Percentiles rank a stretch among this genome's conserved stretches.
Conservation (phyloP, 768 basidiomycete genomes). For the Lentinula detonsa region DNA sequence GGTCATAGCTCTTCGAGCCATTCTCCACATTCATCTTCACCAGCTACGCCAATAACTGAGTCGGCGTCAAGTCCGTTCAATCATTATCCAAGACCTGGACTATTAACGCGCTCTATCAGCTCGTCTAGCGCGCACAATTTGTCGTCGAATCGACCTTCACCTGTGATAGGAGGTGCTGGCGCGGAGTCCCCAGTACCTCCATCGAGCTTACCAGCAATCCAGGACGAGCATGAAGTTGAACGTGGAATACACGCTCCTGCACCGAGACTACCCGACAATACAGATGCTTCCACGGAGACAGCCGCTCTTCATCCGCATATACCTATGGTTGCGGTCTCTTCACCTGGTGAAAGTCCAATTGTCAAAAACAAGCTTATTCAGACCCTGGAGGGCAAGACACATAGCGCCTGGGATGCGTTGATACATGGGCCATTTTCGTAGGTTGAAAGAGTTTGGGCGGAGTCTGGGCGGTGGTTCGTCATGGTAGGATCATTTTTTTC, state of each 20-base stretch:
- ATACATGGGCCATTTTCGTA: slow-evolving; percentile 5
- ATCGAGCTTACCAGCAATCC: not conserved
- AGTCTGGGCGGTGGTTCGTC: too few species aligned
- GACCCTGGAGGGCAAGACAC: slow-evolving; percentile 3
- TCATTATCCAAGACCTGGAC: not conserved
- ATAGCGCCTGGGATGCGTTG: slow-evolving; percentile 3
- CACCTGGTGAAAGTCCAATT: not conserved
- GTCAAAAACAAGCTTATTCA: not conserved
- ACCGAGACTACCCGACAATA: not conserved
- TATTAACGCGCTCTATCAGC: not conserved
- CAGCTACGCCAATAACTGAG: not conserved
- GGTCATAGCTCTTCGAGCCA: not conserved
- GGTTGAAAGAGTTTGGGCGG: too few species aligned
- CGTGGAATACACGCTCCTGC: not conserved
- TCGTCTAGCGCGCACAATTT: not conserved
- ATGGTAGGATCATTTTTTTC: too few species aligned
- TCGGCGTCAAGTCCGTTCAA: not conserved
- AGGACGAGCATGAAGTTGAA: not conserved
- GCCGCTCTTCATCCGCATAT: not conserved
- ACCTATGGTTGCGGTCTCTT: not conserved
- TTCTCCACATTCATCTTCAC: not conserved
- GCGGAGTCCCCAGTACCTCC: not conserved
- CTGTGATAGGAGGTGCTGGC: not conserved
- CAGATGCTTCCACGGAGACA: not conserved
- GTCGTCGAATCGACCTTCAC: not conserved